A percentile compares a stretch with the other conserved stretches of the same genome.
These are phyloP conservation scores for Verticillium albo-atrum DNA, from an alignment of 2,329 filamentous ascomycete species.

Conservation along the genomic window DNA sequence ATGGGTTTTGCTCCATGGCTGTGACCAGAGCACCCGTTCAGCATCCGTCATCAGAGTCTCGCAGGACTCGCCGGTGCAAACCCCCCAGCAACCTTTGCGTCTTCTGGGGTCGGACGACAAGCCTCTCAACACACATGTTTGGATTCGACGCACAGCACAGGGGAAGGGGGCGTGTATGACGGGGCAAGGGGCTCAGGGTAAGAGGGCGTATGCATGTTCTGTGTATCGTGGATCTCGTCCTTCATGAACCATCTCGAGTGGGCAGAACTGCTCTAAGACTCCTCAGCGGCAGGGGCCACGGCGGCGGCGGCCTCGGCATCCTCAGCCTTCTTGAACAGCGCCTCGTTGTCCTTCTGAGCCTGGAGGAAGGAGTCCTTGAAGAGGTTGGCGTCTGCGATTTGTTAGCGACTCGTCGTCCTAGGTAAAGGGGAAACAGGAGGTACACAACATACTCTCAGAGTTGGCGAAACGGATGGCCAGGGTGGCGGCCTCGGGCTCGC, in stretches of 20 bases:
- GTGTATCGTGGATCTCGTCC: not conserved
- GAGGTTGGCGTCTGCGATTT: conserved; percentile 77
- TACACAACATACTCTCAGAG: conserved; percentile 73
- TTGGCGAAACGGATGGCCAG: conserved; percentile 97
- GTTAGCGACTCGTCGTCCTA: conserved; percentile 17
- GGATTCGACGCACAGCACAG: not conserved
- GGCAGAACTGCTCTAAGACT: not conserved
- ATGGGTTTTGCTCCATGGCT: not conserved
- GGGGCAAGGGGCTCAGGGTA: not conserved
- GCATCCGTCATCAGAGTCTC: not conserved
- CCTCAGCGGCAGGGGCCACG: conserved; percentile 14
- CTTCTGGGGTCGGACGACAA: not conserved
- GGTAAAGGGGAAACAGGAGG: not conserved
- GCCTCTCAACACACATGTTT: not conserved
- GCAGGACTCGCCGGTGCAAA: not conserved
- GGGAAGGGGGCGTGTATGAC: not conserved
- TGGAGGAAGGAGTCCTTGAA: conserved; percentile 98
- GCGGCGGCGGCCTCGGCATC: conserved; percentile 20
- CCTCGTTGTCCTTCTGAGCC: conserved; percentile 94
- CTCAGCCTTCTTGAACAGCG: conserved; percentile 60
- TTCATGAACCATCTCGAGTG: not conserved
- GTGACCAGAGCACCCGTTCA: not conserved
- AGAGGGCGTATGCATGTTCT: not conserved
- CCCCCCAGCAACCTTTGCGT: not conserved
- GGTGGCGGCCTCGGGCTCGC: conserved; percentile 92